Base-by-base conservation (phyloP, 2,329 filamentous ascomycete genomes). In the Curvularia hawaiiensis region DNA sequence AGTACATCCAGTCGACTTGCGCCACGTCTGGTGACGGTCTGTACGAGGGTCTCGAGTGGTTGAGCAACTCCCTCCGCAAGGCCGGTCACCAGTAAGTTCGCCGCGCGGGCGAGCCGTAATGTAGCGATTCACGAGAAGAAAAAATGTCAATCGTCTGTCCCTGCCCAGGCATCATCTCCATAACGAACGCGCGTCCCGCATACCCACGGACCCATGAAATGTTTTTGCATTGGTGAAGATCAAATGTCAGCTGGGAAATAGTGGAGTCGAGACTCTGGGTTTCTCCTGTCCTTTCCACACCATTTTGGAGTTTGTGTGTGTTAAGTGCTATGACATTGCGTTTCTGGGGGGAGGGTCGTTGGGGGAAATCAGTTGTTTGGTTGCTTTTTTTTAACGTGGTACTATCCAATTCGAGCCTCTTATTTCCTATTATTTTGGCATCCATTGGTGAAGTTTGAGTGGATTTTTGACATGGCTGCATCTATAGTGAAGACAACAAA, bases 1-100 rank as follows among this genome's bases (percentile, higher is more conserved):
- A 83, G 94, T 98, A 96, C 86, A 98, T 98, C 83, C 94, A 98
- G 92, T 97, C 94, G 68, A 98, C 95, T 79, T 98, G 94, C 84
- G 94, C 94, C 80, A 98, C 95, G 71, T 97, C 93, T 69, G 94
- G 94, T 87, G 95, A 98, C 81, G 94, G 94, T 92, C 90, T 98
- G 75, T 98, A 98, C 82, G 94, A 98, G 84, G 94, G 94, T 88
- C 91, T 98, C 75, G 93, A 83, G 71, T 82, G 80, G 80, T 74
- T 82, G 76, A 81, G 79, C 78, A 82, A 81, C 77, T 81, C 80
- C 62, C 80, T 82, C 72, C 79, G 80, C 78, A 82, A 82, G 79
- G 79, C 79, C 56, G 79, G 79, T 65, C 80, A 82, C 78, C 76
- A 79, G 71, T 82, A 75, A 73, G 63, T 40, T 48, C 26, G 45